Evolutionary conservation across 345 rosid species (phyloP), one percentile per base, ranked within the genome.

Genomic region (Brassica carinata): DNA sequence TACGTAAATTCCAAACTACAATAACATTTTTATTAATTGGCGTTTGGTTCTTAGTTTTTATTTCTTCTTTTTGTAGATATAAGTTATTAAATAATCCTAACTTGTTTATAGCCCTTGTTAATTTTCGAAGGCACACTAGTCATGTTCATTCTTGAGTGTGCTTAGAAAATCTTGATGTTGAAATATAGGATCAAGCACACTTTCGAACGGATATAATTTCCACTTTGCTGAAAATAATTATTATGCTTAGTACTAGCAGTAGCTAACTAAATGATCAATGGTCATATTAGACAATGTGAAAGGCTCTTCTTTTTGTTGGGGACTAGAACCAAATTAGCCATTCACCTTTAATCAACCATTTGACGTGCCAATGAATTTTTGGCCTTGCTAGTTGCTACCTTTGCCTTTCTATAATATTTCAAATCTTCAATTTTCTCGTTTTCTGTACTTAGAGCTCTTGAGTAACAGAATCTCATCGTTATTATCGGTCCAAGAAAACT

Each of bases 381-480:
- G 53, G 7, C 70, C 40, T 64, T 75, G 3, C 38, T 70, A 34
- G 30, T 75, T 75, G 3, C 38, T 70, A 63, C 73, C 43, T 70
- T 64, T 75, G 19, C 38, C 63, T 76, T 75, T 75, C 72, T 75
- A 18, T 69, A 69, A 69, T 79, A 75, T 61, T 80, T 80, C 0
- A 17, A 48, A 64, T 53, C 75, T 18, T 75, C 73, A 64, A 9
- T 36, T 57, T 64, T 76, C 23, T 69, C 72, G 11, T 57, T 76
- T 66, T 11, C 53, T 57, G 45, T 74, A 1, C 59, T 69, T 80
- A 8, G 75, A 67, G 48, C 43, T 74, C 67, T 74, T 69, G 33
- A 80, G 79, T 69, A 80, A 74, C 9, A 69, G 3, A 0, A 27
- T 74, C 40, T 74, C 79, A 1, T 80, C 83, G 29, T 74, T 80